Conservation (phyloP, 208 protist genomes). For the Wallacemonas collosoma region DNA sequence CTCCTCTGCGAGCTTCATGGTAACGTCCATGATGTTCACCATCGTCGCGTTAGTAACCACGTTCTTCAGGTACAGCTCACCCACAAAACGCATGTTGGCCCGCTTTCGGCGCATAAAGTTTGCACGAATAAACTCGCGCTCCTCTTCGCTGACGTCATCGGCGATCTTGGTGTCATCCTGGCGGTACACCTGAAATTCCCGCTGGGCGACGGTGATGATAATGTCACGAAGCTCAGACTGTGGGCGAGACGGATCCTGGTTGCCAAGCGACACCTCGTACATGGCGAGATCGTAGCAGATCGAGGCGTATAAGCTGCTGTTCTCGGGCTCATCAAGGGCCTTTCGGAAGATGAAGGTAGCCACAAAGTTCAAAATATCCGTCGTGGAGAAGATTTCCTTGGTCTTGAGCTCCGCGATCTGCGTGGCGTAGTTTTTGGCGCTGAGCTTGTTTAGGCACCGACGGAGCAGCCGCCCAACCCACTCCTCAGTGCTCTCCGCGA, state of each 20-base stretch:
- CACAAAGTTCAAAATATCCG: slow-evolving; percentile 57
- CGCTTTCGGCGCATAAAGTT: slow-evolving; percentile 81
- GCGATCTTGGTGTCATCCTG: slow-evolving; percentile 23
- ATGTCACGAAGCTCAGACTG: slow-evolving; percentile 77
- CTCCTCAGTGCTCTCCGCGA: slow-evolving; percentile 76
- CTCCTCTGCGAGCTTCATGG: slow-evolving; percentile 47
- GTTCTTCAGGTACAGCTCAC: slow-evolving; percentile 78
- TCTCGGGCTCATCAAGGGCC: slow-evolving; percentile 85
- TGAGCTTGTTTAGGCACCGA: slow-evolving; percentile 86
- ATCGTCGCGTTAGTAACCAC: slow-evolving; percentile 74
- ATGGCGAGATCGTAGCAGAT: slow-evolving; percentile 79
- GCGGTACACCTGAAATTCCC: slow-evolving; percentile 58
- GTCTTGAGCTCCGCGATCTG: slow-evolving; percentile 68
- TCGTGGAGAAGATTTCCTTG: slow-evolving; percentile 62
- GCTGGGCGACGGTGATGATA: slow-evolving; percentile 58
- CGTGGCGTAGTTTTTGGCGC: slow-evolving; percentile 64
- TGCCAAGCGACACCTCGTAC: slow-evolving; percentile 62
- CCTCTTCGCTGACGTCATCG: slow-evolving; percentile 51
- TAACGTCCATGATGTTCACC: slow-evolving; percentile 68
- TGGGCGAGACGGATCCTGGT: slow-evolving; percentile 28
- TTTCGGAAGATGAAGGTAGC: slow-evolving; percentile 82
- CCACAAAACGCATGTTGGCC: slow-evolving; percentile 90
- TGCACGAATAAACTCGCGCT: slow-evolving; percentile 55
- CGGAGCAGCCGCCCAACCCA: slow-evolving; percentile 80
- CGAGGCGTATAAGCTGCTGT: slow-evolving; percentile 77